A percentile compares a stretch with the other conserved stretches of the same genome.
Evolutionary conservation across 2,329 filamentous ascomycete genomes (phyloP).

Genomic region (Colletotrichum neosansevieriae): DNA sequence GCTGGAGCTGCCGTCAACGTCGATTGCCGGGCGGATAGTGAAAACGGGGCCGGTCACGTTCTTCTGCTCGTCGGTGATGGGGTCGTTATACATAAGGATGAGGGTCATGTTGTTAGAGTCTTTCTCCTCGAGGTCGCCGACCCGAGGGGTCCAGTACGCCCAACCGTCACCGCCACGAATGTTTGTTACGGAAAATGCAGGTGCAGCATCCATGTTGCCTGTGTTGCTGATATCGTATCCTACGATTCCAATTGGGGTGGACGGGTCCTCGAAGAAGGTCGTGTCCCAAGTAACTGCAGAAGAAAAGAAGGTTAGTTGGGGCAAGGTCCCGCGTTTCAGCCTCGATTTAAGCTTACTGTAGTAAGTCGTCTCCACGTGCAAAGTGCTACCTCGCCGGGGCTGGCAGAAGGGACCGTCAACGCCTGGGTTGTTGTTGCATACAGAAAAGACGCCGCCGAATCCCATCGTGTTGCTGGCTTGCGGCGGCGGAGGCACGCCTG

Average conservation of each 20-base stretch:
- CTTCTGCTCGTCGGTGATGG: constrained; percentile 36
- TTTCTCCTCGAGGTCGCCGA: constrained; percentile 42
- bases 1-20: constrained; percentile 3
- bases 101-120: constrained; percentile 40
- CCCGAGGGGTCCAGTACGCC: constrained; percentile 45
- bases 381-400: constrained; percentile 46
- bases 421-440: constrained; percentile 46
- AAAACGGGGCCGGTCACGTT: constrained; percentile 45
- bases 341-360: constrained; percentile 46
- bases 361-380: constrained; percentile 49
- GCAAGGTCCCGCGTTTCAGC: background rate
- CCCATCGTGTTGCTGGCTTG: constrained; percentile 44
- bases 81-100: constrained; percentile 43
- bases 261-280: constrained; percentile 43
- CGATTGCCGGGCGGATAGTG: constrained; percentile 28
- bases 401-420: constrained; percentile 49
- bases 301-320: constrained; percentile 4
- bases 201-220: constrained; percentile 31
- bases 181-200: constrained; percentile 38
- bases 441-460: constrained; percentile 47
- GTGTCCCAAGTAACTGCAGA: constrained; percentile 50
- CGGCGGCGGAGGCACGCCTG: constrained; percentile 48
- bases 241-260: constrained; percentile 42
- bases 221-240: constrained; percentile 35
- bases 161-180: constrained; percentile 47